Evolutionary conservation across 495 filamentous ascomycete species (phyloP).

Genomic region (Penicillium pulvis): DNA sequence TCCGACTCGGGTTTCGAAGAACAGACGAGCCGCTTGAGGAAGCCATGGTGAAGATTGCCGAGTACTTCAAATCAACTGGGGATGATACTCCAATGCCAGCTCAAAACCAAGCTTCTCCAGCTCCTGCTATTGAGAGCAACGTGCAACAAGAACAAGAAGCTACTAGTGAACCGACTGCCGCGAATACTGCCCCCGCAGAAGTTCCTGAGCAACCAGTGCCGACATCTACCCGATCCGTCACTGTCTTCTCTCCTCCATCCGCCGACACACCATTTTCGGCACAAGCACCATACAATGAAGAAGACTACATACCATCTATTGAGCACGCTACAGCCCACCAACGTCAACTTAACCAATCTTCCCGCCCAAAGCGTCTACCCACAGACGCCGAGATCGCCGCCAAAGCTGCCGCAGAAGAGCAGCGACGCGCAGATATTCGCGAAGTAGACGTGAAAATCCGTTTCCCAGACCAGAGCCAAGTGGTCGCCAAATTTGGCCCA

Average conservation of each 20-base stretch:
- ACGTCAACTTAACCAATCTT: slow-evolving; percentile 61
- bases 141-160: slow-evolving; percentile 7
- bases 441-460: slow-evolving; percentile 77
- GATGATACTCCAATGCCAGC: slow-evolving; percentile 30
- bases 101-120: slow-evolving; percentile 16
- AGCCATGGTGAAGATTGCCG: slow-evolving; percentile 77
- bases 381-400: slow-evolving; percentile 54
- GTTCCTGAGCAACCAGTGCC: slow-evolving; percentile 27
- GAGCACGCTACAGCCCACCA: slow-evolving; percentile 85
- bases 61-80: slow-evolving; percentile 60
- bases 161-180: slow-evolving; percentile 11
- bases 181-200: slow-evolving; percentile 17
- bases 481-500: slow-evolving; percentile 64
- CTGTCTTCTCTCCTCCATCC: slow-evolving; percentile 75
- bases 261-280: slow-evolving; percentile 75
- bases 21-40: slow-evolving; percentile 80
- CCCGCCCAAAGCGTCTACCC: slow-evolving; percentile 65
- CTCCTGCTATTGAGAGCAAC: background rate
- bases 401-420: slow-evolving; percentile 53
- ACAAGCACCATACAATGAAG: slow-evolving; percentile 61
- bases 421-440: slow-evolving; percentile 62
- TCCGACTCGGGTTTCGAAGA: slow-evolving; percentile 72
- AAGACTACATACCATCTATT: slow-evolving; percentile 79
- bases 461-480: slow-evolving; percentile 79
- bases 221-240: slow-evolving; percentile 53